These are phyloP conservation scores for Ceriops zippeliana DNA, from an alignment of 345 rosid genomes.

Conservation along the genomic window DNA sequence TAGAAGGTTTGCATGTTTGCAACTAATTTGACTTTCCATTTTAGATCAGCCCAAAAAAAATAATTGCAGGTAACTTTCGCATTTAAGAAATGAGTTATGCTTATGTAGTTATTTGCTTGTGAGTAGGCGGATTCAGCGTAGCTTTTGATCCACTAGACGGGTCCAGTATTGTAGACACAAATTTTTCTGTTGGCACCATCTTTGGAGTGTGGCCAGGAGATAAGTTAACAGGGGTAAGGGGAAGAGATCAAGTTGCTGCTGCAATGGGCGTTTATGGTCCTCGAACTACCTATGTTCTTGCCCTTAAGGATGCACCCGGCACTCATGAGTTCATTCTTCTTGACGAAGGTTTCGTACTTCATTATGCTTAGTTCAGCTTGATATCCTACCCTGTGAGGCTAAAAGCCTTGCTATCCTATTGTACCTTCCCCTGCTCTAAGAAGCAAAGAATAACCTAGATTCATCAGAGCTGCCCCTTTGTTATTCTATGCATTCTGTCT, in stretches of 20 bases:
- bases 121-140: constrained; percentile 82
- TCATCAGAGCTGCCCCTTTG: too few species aligned
- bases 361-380: too few species aligned
- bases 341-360: constrained; percentile 64
- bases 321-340: constrained; percentile 98
- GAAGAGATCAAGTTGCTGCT: constrained; percentile 85
- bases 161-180: constrained; percentile 78
- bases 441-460: too few species aligned
- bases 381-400: too few species aligned
- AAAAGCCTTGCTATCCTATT: too few species aligned
- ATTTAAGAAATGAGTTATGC: not conserved
- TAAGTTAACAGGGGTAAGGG: constrained; percentile 74
- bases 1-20: constrained; percentile 53
- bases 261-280: constrained; percentile 97
- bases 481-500: too few species aligned
- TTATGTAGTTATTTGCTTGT: constrained; percentile 4
- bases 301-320: constrained; percentile 78
- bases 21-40: not conserved
- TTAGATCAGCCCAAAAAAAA: not conserved
- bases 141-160: constrained; percentile 94
- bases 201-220: constrained; percentile 99
- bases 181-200: constrained; percentile 88
- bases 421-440: too few species aligned
- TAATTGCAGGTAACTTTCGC: not conserved
- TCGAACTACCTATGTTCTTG: constrained; percentile 83